Evolutionary conservation across 139 green algal genomes (phyloP).

Genomic region (Chlamydomonas incerta): DNA sequence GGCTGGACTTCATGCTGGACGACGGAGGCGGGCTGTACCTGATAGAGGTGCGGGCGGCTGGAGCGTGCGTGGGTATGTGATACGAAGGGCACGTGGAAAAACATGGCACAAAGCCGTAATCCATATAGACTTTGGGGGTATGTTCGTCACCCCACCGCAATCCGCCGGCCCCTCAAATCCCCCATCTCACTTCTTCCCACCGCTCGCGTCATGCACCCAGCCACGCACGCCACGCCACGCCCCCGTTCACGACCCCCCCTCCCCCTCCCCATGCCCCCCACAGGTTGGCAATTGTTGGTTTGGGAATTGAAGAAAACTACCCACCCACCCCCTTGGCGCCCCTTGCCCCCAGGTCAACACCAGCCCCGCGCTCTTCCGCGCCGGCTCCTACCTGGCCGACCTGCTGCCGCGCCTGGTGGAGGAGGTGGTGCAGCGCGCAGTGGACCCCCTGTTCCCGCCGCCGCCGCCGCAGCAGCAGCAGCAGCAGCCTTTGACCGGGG

Average conservation of each 20-base stretch:
- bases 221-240: no score
- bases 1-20: conserved; percentile 77
- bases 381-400: conserved; percentile 56
- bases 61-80: no score
- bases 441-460: conserved; percentile 57
- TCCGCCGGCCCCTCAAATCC: no score
- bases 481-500: no score
- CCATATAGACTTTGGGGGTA: no score
- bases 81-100: no score
- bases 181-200: no score
- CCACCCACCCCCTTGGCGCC: background rate
- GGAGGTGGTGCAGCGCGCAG: conserved; percentile 63
- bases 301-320: no score
- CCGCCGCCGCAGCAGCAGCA: background rate
- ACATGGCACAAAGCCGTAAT: no score
- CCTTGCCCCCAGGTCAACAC: conserved; percentile 66
- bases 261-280: background rate
- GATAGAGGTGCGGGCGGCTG: background rate
- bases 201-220: no score
- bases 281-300: no score
- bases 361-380: conserved; percentile 63
- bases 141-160: no score
- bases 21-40: conserved; percentile 36
- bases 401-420: conserved; percentile 66
- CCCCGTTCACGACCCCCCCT: background rate